These are phyloP conservation scores for Coniochaeta pulveracea DNA, from an alignment of 2,329 filamentous ascomycete genomes.

Conservation along the genomic window DNA sequence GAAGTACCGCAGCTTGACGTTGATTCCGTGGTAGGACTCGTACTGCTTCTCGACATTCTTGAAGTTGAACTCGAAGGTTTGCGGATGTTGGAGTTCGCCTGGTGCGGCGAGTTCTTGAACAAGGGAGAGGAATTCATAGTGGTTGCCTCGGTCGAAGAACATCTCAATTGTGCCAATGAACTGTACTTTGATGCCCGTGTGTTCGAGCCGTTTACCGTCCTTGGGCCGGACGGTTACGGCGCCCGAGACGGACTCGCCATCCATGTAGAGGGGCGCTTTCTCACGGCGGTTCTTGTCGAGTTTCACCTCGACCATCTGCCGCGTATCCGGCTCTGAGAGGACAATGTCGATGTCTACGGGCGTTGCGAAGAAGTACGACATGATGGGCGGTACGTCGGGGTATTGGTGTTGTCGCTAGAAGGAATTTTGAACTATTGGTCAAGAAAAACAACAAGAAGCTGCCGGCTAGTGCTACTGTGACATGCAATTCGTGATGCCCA, in stretches of 20 bases:
- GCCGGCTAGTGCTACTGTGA: neutral
- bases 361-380: constrained; percentile 98
- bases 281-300: constrained; percentile 96
- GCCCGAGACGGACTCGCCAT: constrained; percentile 96
- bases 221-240: constrained; percentile 91
- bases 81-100: constrained; percentile 94
- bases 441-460: neutral
- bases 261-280: constrained; percentile 93
- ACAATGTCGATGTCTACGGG: constrained; percentile 98
- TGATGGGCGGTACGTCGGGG: constrained; percentile 6
- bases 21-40: constrained; percentile 99
- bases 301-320: constrained; percentile 93
- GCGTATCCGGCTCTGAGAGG: constrained; percentile 87
- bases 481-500: neutral
- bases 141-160: constrained; percentile 99
- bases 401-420: neutral
- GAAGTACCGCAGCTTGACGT: constrained; percentile 98
- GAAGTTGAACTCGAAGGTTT: constrained; percentile 99
- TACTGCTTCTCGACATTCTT: constrained; percentile 99
- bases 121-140: constrained; percentile 96
- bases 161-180: constrained; percentile 99
- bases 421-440: no score
- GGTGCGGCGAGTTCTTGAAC: constrained; percentile 95
- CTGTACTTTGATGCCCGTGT: constrained; percentile 98
- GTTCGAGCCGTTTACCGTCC: constrained; percentile 94